A percentile compares a stretch with the other conserved stretches of the same genome.
Evolutionary conservation across 1,139 yeast species (phyloP).

Genomic region (Scheffersomyces lignicola): DNA sequence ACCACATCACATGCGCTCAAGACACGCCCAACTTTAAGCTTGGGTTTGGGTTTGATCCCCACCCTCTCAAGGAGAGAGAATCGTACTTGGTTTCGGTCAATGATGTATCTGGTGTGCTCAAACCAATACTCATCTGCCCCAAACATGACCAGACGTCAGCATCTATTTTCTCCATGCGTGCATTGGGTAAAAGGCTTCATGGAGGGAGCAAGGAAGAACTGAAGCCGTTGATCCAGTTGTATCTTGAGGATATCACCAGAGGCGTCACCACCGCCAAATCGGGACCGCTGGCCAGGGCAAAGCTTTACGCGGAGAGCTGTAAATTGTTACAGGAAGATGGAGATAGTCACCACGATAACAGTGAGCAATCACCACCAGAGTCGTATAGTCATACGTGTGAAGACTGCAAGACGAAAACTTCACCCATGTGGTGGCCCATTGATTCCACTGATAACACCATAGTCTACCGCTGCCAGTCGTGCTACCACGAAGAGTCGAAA

Average conservation of each 20-base stretch:
- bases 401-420: conserved; percentile 24
- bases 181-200: conserved; percentile 35
- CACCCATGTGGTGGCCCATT: conserved; percentile 44
- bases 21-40: conserved; percentile 42
- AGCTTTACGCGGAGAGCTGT: conserved; percentile 26
- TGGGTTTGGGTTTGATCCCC: conserved; percentile 44
- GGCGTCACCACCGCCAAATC: conserved; percentile 11
- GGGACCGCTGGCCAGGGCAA: conserved; percentile 37
- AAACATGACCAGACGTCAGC: conserved; percentile 26
- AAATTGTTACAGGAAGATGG: conserved; percentile 14
- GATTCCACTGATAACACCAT: conserved; percentile 7
- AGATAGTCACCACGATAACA: conserved; percentile 7
- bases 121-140: conserved; percentile 45
- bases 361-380: conserved; percentile 1
- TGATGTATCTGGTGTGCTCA: conserved; percentile 37
- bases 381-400: conserved; percentile 15
- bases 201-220: conserved; percentile 23
- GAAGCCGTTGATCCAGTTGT: conserved; percentile 42
- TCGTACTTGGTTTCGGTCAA: conserved; percentile 24
- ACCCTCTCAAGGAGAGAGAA: conserved; percentile 6
- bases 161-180: conserved; percentile 19
- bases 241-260: conserved; percentile 42
- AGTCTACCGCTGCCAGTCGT: conserved; percentile 30
- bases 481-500: conserved; percentile 23
- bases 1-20: conserved; percentile 73